These are phyloP conservation scores for Geranium rotundifolium DNA, from an alignment of 345 rosid species.

Conservation along the genomic window DNA sequence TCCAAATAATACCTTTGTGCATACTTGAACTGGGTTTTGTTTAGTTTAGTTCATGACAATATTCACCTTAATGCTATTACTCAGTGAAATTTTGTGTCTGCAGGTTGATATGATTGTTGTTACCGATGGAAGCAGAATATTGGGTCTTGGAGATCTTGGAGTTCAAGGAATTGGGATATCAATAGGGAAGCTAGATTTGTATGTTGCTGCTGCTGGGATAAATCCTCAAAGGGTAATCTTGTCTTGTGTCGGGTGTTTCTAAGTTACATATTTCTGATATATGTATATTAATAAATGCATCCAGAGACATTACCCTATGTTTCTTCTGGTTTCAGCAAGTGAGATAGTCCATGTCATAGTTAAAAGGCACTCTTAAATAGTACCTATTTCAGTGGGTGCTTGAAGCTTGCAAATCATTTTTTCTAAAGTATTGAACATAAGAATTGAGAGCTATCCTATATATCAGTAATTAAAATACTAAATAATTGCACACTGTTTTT, in stretches of 20 bases:
- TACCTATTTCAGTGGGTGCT: not conserved
- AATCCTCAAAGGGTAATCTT: conserved; percentile 82
- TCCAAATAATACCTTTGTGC: not conserved
- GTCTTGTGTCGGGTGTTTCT: not conserved
- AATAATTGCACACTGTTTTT: too few relatives aligned
- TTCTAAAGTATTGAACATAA: not conserved
- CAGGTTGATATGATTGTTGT: conserved; percentile 99
- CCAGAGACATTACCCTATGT: not conserved
- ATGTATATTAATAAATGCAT: too few relatives aligned
- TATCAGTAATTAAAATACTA: too few relatives aligned
- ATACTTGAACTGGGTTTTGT: not conserved
- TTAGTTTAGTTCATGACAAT: conserved; percentile 2
- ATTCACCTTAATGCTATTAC: not conserved
- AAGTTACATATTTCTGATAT: not conserved
- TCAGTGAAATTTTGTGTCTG: conserved; percentile 4
- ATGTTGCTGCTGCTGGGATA: conserved; percentile 98
- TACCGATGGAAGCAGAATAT: conserved; percentile 96
- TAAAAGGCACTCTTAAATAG: not conserved
- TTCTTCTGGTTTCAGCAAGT: not conserved
- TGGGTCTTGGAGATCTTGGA: conserved; percentile 99
- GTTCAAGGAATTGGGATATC: conserved; percentile 96
- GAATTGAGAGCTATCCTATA: not conserved
- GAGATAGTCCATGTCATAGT: not conserved
- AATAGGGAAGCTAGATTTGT: conserved; percentile 89
- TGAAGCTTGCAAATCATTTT: not conserved